These are phyloP conservation scores for Ophiocordyceps camponoti-rufipedis DNA, from an alignment of 2,329 filamentous ascomycete genomes.

Conservation along the genomic window DNA sequence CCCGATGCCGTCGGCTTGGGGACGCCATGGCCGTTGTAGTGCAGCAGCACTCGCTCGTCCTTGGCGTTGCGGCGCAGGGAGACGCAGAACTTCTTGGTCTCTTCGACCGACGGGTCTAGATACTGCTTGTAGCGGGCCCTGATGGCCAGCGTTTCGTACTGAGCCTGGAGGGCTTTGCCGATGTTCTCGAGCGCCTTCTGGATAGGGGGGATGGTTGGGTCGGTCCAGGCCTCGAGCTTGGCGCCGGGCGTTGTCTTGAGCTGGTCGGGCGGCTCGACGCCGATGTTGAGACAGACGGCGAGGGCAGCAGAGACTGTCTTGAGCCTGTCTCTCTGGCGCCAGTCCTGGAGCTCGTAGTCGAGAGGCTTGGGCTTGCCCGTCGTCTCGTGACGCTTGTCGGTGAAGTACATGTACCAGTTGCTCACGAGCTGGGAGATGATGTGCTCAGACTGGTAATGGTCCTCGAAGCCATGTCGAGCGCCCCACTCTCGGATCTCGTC, in stretches of 20 bases:
- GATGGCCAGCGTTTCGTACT: slow-evolving; percentile 90
- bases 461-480: slow-evolving; percentile 74
- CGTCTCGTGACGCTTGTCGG: slow-evolving; percentile 92
- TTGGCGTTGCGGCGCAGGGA: slow-evolving; percentile 83
- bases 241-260: slow-evolving; percentile 88
- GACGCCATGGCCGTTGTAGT: slow-evolving; percentile 97
- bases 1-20: slow-evolving; percentile 89
- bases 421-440: slow-evolving; percentile 72
- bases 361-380: slow-evolving; percentile 68
- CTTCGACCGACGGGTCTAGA: slow-evolving; percentile 87
- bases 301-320: slow-evolving; percentile 95
- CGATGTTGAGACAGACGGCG: slow-evolving; percentile 89
- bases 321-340: slow-evolving; percentile 89
- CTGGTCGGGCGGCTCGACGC: slow-evolving; percentile 92
- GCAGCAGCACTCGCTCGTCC: slow-evolving; percentile 88
- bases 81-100: slow-evolving; percentile 91
- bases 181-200: slow-evolving; percentile 86
- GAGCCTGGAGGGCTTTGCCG: slow-evolving; percentile 84
- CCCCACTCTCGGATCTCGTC: slow-evolving; percentile 34
- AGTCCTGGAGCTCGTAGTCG: slow-evolving; percentile 59
- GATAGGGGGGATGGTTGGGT: slow-evolving; percentile 63
- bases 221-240: slow-evolving; percentile 92
- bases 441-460: slow-evolving; percentile 79
- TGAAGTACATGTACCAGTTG: slow-evolving; percentile 99
- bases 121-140: slow-evolving; percentile 97